These are phyloP conservation scores for Globisporangium carolinianum DNA, from an alignment of 352 stramenopile genomes.

Conservation along the genomic window DNA sequence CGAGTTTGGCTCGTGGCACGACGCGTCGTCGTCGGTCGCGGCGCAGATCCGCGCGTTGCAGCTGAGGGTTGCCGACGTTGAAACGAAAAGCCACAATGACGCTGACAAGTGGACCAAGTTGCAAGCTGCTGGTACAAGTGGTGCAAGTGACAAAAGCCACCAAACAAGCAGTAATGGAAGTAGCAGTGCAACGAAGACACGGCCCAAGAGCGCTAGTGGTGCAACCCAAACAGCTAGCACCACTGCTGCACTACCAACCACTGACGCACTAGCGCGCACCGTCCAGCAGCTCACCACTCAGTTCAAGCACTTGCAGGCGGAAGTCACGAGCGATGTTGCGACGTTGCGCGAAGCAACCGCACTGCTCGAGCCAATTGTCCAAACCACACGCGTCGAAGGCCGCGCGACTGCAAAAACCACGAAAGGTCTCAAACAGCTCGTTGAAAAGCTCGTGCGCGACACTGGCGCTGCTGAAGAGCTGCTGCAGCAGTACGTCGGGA, in stretches of 20 bases:
- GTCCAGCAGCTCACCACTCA: constrained; percentile 30
- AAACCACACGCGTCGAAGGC: constrained; percentile 33
- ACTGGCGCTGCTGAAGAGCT: constrained; percentile 60
- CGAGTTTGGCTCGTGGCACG: constrained; percentile 49
- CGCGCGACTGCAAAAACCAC: constrained; percentile 36
- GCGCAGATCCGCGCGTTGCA: constrained; percentile 27
- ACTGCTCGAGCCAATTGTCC: constrained; percentile 34
- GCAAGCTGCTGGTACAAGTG: not conserved
- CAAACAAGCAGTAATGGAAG: too few species aligned
- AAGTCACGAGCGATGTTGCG: constrained; percentile 26
- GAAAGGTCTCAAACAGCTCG: constrained; percentile 59
- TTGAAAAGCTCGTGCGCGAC: constrained; percentile 74
- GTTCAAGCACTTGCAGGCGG: constrained; percentile 28
- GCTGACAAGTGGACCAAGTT: constrained; percentile 27
- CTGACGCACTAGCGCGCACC: constrained; percentile 12
- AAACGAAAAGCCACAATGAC: constrained; percentile 18
- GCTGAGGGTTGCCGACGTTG: constrained; percentile 21
- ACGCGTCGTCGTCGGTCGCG: constrained; percentile 26
- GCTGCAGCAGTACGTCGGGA: constrained; percentile 79
- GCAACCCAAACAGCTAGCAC: not conserved
- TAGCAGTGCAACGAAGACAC: too few species aligned
- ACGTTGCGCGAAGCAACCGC: constrained; percentile 31
- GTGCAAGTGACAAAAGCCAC: not conserved
- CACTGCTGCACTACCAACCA: not conserved
- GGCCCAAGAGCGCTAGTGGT: too few species aligned